Evolutionary conservation across 352 stramenopile species (phyloP), one percentile per base, ranked within the genome.

Genomic region (Pythium brassicae): DNA sequence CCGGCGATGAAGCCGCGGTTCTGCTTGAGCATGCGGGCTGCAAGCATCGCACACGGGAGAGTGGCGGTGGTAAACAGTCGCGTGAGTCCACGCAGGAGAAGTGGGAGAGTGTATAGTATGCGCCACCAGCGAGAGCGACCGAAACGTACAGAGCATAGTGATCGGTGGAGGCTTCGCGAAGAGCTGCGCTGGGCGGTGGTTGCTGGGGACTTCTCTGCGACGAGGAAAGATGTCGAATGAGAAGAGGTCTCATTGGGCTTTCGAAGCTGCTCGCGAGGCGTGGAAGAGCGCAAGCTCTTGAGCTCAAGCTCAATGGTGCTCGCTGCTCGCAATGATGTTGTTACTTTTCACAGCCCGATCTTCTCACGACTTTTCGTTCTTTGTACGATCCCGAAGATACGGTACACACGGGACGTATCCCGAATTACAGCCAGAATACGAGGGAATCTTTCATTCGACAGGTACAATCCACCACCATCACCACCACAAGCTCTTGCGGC

Each of bases 1-100:
- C 74, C 78, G 20, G 72, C 78, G 42, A 86, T 74, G 45, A 80
- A 70, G 35, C 71, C 58, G 53, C 66, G 69, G 65, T 89, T 89
- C 46, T 76, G 61, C 56, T 76, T 78, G 48, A 86, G 61, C 45
- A 83, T 66, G 55, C 71, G 72, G 53, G 51, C 76, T 86, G 54
- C n/a, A n/a, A n/a, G n/a, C n/a, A n/a, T n/a, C n/a, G 59, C 49
- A 44, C 22, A 2, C 35, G 42, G 39, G 23, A 23, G 48, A 14
- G 40, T 6, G 39, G 39, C n/a, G 12, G 17, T 3, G 42, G 22
- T 10, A 14, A 23, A n/a, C n/a, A 23, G 42, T 3, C 11, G 20
- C 11, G 42, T 9, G 20, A 11, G 20, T 3, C 5, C n/a, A 47
- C 11, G 17, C 37, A 40, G 15, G 17, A 20, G 25, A 51, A 37